Base-by-base conservation (phyloP, 306 rosid genomes). In the Glycine soja region DNA sequence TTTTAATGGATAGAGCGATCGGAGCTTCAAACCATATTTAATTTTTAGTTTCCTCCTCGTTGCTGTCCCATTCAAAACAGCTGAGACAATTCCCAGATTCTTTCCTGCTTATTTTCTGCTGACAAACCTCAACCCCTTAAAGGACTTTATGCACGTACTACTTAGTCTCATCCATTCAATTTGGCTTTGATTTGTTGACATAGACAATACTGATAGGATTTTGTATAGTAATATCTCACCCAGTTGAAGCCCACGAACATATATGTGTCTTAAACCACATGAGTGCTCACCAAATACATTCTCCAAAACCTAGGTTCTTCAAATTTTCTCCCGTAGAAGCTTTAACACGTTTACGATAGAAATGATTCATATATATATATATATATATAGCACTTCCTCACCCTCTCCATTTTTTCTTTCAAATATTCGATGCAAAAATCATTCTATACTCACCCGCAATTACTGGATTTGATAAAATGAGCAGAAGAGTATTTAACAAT, bases 401-500 rank as follows among this genome's bases (percentile, higher is more conserved):
- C 47, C 19, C 45, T 30, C 10, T 62, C 9, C 4, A 12, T 15
- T n/a, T 68, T 18, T 40, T 2, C 40, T 9, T 68, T 70, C n/a
- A 24, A n/a, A n/a, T n/a, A 58, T 2, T 8, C 7, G 14, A 58
- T 32, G 15, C 14, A 19, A 58, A 3, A 30, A 61, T 24, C 38
- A 62, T 62, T 62, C 76, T 51, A 71, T 30, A n/a, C 13, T 9
- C 58, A 12, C 57, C 19, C 7, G 7, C 8, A 59, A 7, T 53
- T 43, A 10, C 6, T 10, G 42, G 3, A 73, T 73, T 72, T 10
- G 38, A 73, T 36, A 16, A 57, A 58, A 58, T 10, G 54, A 57
- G 79, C 54, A 56, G 18, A 65, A 40, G 15, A 36, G 14, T 74
- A 56, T 50, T 14, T 47, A 63, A n/a, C 4, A 48, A 76, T 15